phyloP scores from a whole-genome alignment of 352 stramenopile genomes.

The Pythium apleroticum region DNA sequence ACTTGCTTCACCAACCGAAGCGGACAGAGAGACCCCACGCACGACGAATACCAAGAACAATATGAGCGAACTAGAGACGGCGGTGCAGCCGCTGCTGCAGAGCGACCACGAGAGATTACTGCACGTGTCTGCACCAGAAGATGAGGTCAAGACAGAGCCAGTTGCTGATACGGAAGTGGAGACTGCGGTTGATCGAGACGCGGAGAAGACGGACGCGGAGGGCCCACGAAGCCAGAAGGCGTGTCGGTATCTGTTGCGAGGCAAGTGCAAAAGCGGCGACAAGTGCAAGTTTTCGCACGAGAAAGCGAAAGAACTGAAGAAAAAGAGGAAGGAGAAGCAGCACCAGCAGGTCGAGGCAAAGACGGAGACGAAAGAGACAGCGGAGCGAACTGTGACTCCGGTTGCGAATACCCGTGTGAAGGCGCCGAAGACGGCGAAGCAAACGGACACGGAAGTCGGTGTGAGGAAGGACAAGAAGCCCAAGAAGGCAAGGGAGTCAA shows the following conservation, averaged over 20 bases:
- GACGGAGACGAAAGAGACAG: conserved; percentile 9
- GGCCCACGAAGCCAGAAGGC: conserved; percentile 22
- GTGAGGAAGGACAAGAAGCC: conserved; percentile 6
- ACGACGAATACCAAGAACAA: conserved; percentile 5
- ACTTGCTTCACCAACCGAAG: no score
- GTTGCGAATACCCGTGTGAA: not conserved
- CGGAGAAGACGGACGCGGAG: conserved; percentile 1
- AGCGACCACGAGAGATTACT: no score
- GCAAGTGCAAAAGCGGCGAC: conserved; percentile 53
- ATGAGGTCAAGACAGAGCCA: not conserved
- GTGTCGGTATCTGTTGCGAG: conserved; percentile 55
- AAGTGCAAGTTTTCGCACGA: conserved; percentile 52
- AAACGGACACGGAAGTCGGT: not conserved
- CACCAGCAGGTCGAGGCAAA: conserved; percentile 2
- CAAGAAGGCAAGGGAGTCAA: conserved; percentile 4
- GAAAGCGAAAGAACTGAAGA: conserved; percentile 26
- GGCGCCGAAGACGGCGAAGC: not conserved
- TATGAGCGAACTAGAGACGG: not conserved
- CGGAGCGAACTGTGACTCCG: conserved; percentile 2
- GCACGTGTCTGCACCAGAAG: conserved; percentile 7
- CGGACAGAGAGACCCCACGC: no score
- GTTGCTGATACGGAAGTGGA: not conserved
- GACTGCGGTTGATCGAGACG: conserved; percentile 3
- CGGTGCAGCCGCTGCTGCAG: conserved; percentile 20
- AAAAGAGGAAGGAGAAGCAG: conserved; percentile 24